phyloP scores from a whole-genome alignment of 2,329 filamentous ascomycete species.

The Talaromyces sp. region DNA sequence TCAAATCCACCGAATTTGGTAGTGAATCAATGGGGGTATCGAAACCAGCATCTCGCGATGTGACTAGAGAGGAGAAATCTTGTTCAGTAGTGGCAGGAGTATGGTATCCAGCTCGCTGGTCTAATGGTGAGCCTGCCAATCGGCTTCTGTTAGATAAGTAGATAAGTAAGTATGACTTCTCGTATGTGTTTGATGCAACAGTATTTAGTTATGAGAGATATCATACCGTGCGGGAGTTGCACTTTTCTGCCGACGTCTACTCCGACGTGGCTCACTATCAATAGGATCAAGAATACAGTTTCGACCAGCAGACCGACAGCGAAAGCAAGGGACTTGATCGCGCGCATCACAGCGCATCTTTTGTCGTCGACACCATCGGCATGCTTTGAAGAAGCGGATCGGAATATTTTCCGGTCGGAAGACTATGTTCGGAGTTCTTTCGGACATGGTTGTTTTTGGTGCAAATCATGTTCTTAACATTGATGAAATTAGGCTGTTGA shows the following conservation, averaged over 20 bases:
- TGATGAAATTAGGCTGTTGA: neutral
- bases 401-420: conserved; percentile 31
- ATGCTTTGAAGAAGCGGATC: conserved; percentile 35
- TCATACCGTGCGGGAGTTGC: conserved; percentile 26
- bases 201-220: neutral
- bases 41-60: conserved; percentile 6
- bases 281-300: conserved; percentile 35
- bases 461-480: neutral
- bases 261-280: conserved; percentile 24
- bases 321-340: conserved; percentile 34
- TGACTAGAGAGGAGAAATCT: conserved; percentile 25
- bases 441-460: conserved; percentile 22
- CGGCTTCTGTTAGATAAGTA: neutral
- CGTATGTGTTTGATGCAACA: neutral
- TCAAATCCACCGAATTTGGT: neutral
- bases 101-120: conserved; percentile 21
- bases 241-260: conserved; percentile 24
- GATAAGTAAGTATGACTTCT: neutral
- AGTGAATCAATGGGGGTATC: neutral
- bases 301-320: conserved; percentile 31
- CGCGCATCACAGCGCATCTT: conserved; percentile 38
- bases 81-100: conserved; percentile 26
- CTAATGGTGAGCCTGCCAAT: neutral
- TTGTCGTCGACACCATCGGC: conserved; percentile 34
- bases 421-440: conserved; percentile 27